Evolutionary conservation across 2,329 filamentous ascomycete genomes (phyloP).

Genomic region (Periconia sp.): DNA sequence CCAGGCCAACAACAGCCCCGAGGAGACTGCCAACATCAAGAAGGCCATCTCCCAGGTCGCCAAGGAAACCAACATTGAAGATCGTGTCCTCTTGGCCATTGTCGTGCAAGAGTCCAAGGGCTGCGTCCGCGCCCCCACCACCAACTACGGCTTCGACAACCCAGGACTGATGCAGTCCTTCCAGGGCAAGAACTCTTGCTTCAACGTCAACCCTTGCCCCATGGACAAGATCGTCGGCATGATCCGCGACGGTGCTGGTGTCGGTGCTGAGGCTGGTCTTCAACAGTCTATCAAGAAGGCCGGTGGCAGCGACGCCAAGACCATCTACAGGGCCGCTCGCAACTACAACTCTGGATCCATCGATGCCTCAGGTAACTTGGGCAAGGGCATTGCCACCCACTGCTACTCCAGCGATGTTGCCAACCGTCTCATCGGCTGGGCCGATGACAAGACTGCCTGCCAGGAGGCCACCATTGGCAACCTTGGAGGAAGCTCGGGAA

Average conservation of each 20-base stretch:
- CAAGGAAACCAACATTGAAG: slow-evolving; percentile 35
- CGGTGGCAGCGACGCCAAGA: slow-evolving; percentile 32
- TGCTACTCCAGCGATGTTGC: slow-evolving; percentile 57
- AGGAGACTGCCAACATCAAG: slow-evolving; percentile 43
- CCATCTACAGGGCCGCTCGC: slow-evolving; percentile 52
- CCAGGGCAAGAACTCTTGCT: slow-evolving; percentile 27
- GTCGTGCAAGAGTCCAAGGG: slow-evolving; percentile 52
- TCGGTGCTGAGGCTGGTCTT: slow-evolving; percentile 47
- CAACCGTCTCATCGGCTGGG: slow-evolving; percentile 51
- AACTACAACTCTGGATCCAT: slow-evolving; percentile 55
- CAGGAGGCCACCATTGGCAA: slow-evolving; percentile 17
- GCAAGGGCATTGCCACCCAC: slow-evolving; percentile 47
- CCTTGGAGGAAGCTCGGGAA: slow-evolving; percentile 7
- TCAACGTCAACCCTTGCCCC: slow-evolving; percentile 46
- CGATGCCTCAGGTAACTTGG: slow-evolving; percentile 38
- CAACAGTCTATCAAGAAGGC: slow-evolving; percentile 40
- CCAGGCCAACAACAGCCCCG: slow-evolving; percentile 41
- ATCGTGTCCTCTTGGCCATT: slow-evolving; percentile 48
- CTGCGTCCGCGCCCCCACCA: slow-evolving; percentile 50
- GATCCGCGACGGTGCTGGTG: slow-evolving; percentile 51
- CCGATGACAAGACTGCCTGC: slow-evolving; percentile 17
- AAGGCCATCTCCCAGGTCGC: slow-evolving; percentile 39
- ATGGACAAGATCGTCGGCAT: slow-evolving; percentile 41
- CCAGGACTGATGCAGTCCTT: slow-evolving; percentile 53
- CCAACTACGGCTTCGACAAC: slow-evolving; percentile 45